These are phyloP conservation scores for Leccinum fuscescens DNA, from an alignment of 1,284 basidiomycete species.

Conservation along the genomic window DNA sequence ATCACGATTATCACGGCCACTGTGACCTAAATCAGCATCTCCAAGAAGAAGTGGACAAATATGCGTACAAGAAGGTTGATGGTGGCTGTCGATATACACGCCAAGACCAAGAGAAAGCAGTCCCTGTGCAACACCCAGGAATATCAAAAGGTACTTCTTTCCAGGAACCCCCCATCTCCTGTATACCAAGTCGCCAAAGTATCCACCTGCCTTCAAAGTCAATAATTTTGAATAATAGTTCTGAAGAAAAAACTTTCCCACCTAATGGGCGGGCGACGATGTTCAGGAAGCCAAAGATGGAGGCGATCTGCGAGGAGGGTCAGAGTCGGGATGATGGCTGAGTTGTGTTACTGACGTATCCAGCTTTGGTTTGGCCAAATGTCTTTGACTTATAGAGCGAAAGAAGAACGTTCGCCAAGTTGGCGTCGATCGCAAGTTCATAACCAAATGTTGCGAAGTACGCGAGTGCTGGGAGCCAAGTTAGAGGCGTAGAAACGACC, in stretches of 20 bases:
- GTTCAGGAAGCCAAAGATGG: constrained; percentile 53
- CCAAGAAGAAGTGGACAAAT: background rate
- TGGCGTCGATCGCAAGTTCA: constrained; percentile 59
- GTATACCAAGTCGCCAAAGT: constrained; percentile 52
- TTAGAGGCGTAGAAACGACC: constrained; percentile 47
- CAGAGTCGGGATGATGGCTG: background rate
- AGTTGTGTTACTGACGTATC: constrained; percentile 41
- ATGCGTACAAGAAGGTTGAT: constrained; percentile 25
- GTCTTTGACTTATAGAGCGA: constrained; percentile 35
- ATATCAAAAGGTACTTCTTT: constrained; percentile 53
- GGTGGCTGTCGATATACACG: constrained; percentile 42
- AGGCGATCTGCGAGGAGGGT: constrained; percentile 33
- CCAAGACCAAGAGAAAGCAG: constrained; percentile 46
- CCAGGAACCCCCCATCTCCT: constrained; percentile 42
- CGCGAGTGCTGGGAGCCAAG: constrained; percentile 58
- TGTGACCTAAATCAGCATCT: constrained; percentile 8
- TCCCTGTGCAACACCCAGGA: constrained; percentile 47
- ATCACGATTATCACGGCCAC: constrained; percentile 33
- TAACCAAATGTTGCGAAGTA: constrained; percentile 58
- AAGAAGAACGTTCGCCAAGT: constrained; percentile 50
- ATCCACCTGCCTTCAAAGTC: constrained; percentile 39
- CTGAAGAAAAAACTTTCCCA: constrained; percentile 7
- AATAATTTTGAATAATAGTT: background rate
- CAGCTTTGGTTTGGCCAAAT: constrained; percentile 50
- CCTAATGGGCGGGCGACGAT: constrained; percentile 48